Evolutionary conservation across 1,139 yeast species (phyloP), one percentile per base, ranked within the genome.

Genomic region (Candida sp.): DNA sequence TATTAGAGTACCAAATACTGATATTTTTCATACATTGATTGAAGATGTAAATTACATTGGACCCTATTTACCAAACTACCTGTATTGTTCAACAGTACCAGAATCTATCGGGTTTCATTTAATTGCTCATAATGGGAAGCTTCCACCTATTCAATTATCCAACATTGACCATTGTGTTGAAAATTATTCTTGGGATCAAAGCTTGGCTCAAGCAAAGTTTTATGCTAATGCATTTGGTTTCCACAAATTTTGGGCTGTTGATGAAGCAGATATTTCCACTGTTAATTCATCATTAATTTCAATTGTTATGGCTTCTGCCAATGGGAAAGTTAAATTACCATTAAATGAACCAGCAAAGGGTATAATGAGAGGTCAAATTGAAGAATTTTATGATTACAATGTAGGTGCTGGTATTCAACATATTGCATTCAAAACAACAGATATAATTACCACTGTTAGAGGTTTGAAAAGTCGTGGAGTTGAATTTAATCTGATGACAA

Each of bases 361-460:
- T 1, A 64, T 68, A 45, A 76, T 76, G 56, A 79, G 74, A 56
- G 82, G 91, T 2, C 96, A 88, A 59, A 83, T 88, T 49, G 95
- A 87, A 63, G 96, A 88, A 60, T 88, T 84, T 58, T 64, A 84
- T 51, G 87, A 83, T 43, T 88, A 70, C 55, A 76, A 87, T 57
- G 79, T 79, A 38, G 95, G 96, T 0, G 84, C 95, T 0, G 96
- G 96, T 1, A 77, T 88, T 30, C 96, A 88, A 63, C 96, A 88
- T 56, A 70, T 88, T 55, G 96, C 96, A 0, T 60, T 87, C 25
- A 64, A 67, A 43, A 86, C 93, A 0, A 61, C 68, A 36, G 70
- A 85, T 58, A 87, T 88, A 33, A 55, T 87, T 25, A 58, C 60
- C 1, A 70, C 89, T 0, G 84, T 88, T n/a, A 49, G 58, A 1